Evolutionary conservation across 805 yeast genomes (phyloP), one percentile per base, ranked within the genome.

Genomic region (Geotrichum ghanense): DNA sequence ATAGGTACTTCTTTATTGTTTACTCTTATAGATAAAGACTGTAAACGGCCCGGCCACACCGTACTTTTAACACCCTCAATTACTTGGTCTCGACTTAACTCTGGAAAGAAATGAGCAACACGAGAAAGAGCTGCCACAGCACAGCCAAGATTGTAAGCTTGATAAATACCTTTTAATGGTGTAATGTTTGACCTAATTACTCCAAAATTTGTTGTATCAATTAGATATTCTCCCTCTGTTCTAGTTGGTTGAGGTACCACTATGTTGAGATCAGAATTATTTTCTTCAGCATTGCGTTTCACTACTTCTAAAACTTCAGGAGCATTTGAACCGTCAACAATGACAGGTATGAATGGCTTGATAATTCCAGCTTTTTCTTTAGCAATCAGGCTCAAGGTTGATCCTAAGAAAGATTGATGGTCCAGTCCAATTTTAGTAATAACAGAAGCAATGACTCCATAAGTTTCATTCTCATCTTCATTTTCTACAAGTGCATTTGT

Each of bases 1-100:
- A 79, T 61, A 1, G 55, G 51, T 0, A 70, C 45, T 1, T 60
- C 53, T 4, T 51, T 54, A 20, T 60, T 54, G 1, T 45, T 44
- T 12, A 59, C 53, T 5, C 57, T 52, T n/a, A 70, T 50, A n/a
- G 37, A n/a, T 12, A 76, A 23, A 23, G 58, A 50, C 56, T 92
- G 95, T 45, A 92, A 65, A 50, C 98, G 67, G 1, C 97, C 97
- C 0, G 95, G 95, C 97, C 97, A 89, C 6, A 54, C 51, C 0
- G 88, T 80, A 0, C 53, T 45, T 1, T 55, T 44, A 0, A 89
- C 62, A 0, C 96, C 95, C 5, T 56, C 51, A 3, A 59, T 52
- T 0, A 84, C 66, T 1, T 63, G 52, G 0, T 60, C 59, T 1
- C 50, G 48, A 0, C 72, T 55, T 5, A 79, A 54, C 17, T 54